These are phyloP conservation scores for Melastoma candidum DNA, from an alignment of 441 rosid species.

Conservation along the genomic window DNA sequence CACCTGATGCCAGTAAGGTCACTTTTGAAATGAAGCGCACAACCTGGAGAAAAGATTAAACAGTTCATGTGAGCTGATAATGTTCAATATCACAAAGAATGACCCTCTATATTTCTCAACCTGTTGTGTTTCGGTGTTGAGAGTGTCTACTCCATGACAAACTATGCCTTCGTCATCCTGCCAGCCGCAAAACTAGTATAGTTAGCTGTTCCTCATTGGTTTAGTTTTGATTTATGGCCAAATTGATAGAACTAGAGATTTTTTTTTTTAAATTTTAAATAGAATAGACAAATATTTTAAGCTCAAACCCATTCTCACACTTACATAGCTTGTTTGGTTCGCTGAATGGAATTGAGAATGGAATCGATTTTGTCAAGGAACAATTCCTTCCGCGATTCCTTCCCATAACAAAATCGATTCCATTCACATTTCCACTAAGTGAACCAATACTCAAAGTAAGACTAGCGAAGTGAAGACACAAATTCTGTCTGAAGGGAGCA, in stretches of 20 bases:
- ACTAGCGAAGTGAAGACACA: background rate
- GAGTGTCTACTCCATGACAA: slow-evolving; percentile 87
- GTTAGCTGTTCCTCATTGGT: background rate
- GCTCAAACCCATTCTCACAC: too few species aligned
- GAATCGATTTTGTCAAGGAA: too few species aligned
- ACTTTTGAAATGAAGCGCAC: slow-evolving; percentile 84
- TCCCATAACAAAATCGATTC: too few species aligned
- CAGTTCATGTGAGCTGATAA: background rate
- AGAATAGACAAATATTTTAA: too few species aligned
- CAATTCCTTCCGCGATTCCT: too few species aligned
- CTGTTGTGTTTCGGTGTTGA: slow-evolving; percentile 75
- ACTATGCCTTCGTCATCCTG: slow-evolving; percentile 68
- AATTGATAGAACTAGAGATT: background rate
- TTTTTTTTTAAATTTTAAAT: too few species aligned
- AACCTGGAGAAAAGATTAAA: slow-evolving; percentile 35
- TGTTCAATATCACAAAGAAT: background rate
- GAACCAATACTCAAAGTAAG: too few species aligned
- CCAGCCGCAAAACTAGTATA: slow-evolving; percentile 12
- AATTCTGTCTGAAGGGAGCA: background rate
- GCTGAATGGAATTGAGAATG: too few species aligned
- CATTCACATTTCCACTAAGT: too few species aligned
- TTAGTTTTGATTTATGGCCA: background rate
- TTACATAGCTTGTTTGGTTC: too few species aligned
- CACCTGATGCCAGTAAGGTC: slow-evolving; percentile 95
- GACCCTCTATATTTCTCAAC: slow-evolving; percentile 24